These are phyloP conservation scores for Sarocladium kiliense DNA, from an alignment of 2,329 filamentous ascomycete species.

Conservation along the genomic window DNA sequence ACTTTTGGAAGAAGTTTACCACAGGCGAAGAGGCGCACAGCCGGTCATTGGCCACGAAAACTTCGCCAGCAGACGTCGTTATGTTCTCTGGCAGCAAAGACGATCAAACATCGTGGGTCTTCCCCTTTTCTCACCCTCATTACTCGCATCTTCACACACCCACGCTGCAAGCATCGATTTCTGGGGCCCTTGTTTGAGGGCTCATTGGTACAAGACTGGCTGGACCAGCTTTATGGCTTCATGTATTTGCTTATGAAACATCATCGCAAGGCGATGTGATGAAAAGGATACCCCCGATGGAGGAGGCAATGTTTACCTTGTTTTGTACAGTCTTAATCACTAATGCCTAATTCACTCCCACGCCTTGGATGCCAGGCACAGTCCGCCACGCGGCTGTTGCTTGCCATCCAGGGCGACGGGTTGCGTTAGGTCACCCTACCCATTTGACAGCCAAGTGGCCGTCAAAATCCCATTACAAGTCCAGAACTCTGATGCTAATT, in stretches of 20 bases:
- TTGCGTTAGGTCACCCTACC: slow-evolving; percentile 31
- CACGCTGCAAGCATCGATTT: not conserved
- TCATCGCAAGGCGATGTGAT: slow-evolving; percentile 2
- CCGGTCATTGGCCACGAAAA: slow-evolving; percentile 80
- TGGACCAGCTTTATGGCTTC: not conserved
- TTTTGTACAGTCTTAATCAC: not conserved
- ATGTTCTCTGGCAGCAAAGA: slow-evolving; percentile 99
- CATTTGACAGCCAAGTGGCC: not conserved
- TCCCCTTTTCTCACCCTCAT: slow-evolving; percentile 19
- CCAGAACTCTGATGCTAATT: not conserved
- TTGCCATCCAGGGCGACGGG: slow-evolving; percentile 41
- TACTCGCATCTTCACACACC: slow-evolving; percentile 12
- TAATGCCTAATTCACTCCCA: slow-evolving; percentile 10
- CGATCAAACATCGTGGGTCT: slow-evolving; percentile 80
- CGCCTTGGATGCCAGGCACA: slow-evolving; percentile 37
- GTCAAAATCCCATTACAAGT: slow-evolving; percentile 4
- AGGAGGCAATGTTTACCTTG: not conserved
- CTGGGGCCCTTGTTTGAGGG: not conserved
- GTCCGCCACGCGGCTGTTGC: slow-evolving; percentile 24
- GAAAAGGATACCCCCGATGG: not conserved
- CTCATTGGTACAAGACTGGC: not conserved
- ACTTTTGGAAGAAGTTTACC: slow-evolving; percentile 85
- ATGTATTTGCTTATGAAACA: not conserved
- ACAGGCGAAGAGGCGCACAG: slow-evolving; percentile 76
- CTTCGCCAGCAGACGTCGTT: slow-evolving; percentile 88